A percentile compares a stretch with the other conserved stretches of the same genome.
phyloP scores from a whole-genome alignment of 768 basidiomycete species.

The Candolleomyces aberdarensis region DNA sequence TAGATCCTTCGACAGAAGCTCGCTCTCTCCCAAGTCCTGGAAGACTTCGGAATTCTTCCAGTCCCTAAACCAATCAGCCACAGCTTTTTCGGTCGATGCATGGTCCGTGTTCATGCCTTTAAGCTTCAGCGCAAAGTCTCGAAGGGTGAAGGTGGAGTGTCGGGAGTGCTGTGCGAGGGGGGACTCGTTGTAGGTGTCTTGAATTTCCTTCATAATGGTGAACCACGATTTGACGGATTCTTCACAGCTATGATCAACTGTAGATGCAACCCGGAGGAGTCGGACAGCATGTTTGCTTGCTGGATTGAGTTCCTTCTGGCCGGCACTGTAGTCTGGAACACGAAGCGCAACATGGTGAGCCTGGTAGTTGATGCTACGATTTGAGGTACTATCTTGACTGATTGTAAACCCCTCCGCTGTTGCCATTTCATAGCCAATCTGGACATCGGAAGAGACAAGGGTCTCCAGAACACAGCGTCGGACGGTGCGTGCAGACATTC shows the following conservation, averaged over 20 bases:
- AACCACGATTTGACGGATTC: neutral
- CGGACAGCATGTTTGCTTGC: neutral
- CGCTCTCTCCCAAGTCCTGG: neutral
- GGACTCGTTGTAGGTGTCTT: neutral
- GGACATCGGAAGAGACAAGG: no score
- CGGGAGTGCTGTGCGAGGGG: neutral
- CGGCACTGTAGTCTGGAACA: conserved; percentile 5
- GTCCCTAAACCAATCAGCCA: neutral
- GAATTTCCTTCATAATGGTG: neutral
- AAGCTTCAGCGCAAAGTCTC: neutral
- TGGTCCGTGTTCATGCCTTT: conserved; percentile 1
- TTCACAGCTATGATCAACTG: neutral
- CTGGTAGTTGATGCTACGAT: conserved; percentile 12
- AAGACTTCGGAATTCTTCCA: neutral
- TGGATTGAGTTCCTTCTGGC: neutral
- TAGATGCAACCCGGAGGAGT: neutral
- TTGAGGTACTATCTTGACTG: conserved; percentile 11
- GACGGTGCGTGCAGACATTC: neutral
- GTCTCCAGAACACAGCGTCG: neutral
- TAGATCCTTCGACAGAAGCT: neutral
- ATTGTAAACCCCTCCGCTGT: conserved; percentile 2
- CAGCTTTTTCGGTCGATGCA: neutral
- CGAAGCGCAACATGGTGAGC: conserved; percentile 6
- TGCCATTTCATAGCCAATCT: conserved; percentile 1
- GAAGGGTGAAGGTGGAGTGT: neutral